phyloP scores from a whole-genome alignment of 1,139 yeast genomes.

The Meyerozyma guilliermondii region DNA sequence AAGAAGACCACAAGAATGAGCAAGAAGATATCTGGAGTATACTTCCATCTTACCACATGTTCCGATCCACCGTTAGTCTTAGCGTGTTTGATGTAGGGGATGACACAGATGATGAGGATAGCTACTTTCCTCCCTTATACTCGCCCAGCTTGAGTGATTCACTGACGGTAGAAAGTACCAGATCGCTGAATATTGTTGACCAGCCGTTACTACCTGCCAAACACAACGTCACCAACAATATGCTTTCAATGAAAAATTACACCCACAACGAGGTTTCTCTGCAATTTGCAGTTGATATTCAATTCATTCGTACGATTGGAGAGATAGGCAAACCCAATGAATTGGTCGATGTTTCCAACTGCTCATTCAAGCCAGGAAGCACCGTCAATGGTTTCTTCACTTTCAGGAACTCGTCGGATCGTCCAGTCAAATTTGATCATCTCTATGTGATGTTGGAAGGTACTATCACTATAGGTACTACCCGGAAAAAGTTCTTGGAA shows the following conservation, averaged over 20 bases:
- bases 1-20: not conserved
- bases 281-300: not conserved
- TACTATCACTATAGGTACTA: not conserved
- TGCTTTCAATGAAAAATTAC: not conserved
- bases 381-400: not conserved
- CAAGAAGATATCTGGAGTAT: constrained; percentile 1
- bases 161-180: not conserved
- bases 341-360: not conserved
- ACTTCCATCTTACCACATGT: constrained; percentile 3
- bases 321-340: not conserved
- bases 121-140: not conserved
- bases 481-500: not conserved
- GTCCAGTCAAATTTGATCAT: not conserved
- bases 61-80: not conserved
- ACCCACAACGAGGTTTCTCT: not conserved
- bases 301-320: not conserved
- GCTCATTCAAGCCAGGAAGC: not conserved
- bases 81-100: not conserved
- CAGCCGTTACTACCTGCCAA: not conserved
- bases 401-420: not conserved
- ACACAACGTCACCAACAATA: not conserved
- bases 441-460: constrained; percentile 1
- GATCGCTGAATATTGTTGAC: not conserved
- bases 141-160: not conserved
- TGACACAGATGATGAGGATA: not conserved